phyloP scores from a whole-genome alignment of 73 alveolate species.

The Paramecium pentaurelia region DNA sequence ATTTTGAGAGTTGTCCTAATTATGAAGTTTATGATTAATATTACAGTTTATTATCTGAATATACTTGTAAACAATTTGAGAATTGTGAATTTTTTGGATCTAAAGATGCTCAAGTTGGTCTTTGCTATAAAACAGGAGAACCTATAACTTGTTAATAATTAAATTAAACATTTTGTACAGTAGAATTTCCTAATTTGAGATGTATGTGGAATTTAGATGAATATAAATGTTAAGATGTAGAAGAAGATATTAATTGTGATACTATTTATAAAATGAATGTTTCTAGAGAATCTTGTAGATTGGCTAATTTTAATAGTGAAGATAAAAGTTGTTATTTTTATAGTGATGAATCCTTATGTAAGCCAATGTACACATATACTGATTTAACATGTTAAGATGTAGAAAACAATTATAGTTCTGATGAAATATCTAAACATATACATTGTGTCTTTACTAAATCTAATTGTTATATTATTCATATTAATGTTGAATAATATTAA shows the following conservation, averaged over 20 bases:
- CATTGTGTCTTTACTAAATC: not conserved
- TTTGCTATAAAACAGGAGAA: not conserved
- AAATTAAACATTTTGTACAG: not conserved
- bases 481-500: not conserved
- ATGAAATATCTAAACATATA: not conserved
- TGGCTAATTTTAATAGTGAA: not conserved
- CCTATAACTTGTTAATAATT: not conserved
- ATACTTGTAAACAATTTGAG: not conserved
- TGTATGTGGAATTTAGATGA: not conserved
- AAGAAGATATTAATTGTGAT: not conserved
- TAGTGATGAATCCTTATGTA: not conserved
- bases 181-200: not conserved
- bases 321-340: not conserved
- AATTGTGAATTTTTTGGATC: not conserved
- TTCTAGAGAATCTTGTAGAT: not conserved
- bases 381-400: not conserved
- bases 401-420: not conserved
- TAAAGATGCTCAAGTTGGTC: not conserved
- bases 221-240: not conserved
- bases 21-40: not conserved
- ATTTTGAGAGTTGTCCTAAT: not conserved
- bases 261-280: not conserved
- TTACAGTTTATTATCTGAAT: not conserved
- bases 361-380: not conserved
- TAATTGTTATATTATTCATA: not conserved